Evolutionary conservation across 805 yeast species (phyloP), one percentile per base, ranked within the genome.

Genomic region (Saccharomycopsis sp.): DNA sequence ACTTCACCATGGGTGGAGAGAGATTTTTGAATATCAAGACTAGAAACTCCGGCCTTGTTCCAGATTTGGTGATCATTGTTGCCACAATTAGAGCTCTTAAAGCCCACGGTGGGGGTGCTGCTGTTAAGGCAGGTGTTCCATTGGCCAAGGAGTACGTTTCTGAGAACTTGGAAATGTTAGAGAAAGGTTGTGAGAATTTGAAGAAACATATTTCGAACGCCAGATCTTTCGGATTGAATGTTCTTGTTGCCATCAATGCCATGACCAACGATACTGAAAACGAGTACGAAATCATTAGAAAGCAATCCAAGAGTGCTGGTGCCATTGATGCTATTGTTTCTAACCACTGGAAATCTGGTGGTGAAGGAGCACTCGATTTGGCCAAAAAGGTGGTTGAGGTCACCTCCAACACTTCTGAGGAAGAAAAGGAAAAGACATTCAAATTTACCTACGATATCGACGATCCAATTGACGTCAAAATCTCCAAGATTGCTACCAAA

Each of bases 1-100:
- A 87, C 72, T 87, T 87, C 78, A 87, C 94, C 55, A 87, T 87
- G 96, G 96, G 96, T 69, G 96, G 96, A 71, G 96, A 87, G 75
- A 78, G 96, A 73, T 87, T 87, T 72, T 77, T 86, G 71, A 86
- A 87, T 73, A 87, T 87, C 74, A 87, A 87, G 72, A 85, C 92
- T 70, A 80, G 94, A 69, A 79, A 91, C 8, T 83, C 89, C n/a
- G 94, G 93, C 7, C 76, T 87, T 62, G 77, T 77, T 34, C 96
- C 96, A 19, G 89, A 87, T 70, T 84, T 82, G 52, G 87, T 87
- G 63, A 89, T 87, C 53, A 79, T 87, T 65, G 96, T 87, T 61
- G 94, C 96, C 56, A 87, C 96, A 44, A 86, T 86, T 20, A 81
- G 96, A 74, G 96, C 96, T 24, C 77, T 87, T 73, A 87, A 87